Base-by-base conservation (phyloP, 208 protist species). In the Acanthamoeba sp. region DNA sequence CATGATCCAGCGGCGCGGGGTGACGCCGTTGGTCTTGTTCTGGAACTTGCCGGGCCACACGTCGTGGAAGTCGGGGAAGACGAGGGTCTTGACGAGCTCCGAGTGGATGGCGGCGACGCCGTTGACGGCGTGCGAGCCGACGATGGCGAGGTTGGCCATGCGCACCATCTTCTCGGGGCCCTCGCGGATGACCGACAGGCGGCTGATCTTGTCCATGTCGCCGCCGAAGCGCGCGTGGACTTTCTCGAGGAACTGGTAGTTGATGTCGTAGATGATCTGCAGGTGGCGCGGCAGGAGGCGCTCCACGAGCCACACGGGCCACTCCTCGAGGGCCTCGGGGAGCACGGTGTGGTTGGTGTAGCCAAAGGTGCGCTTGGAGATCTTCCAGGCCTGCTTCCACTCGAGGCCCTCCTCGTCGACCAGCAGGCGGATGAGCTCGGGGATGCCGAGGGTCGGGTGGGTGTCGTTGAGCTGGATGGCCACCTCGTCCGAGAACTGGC, bases 311-410 rank as follows among this genome's bases (percentile, higher is more conserved):
- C 50, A 29, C 7, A 98, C 95, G 40, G 90, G 82, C 98, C 98
- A 99, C 87, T 96, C 97, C 94, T 99, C 98, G 2, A 99, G 95
- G 12, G 98, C 98, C 71, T 98, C 98, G 38, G 98, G 97, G 7
- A 98, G 90, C 16, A 99, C 95, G 27, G 98, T 98, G 94, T 99
- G 98, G 95, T 98, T 98, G 40, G 98, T 99, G 95, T 98, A 99
- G 18, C 82, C 94, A 76, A 98, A 98, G 0, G 87, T 96, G 10
- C 84, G 80, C 3, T 22, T 94, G 92, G 94, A 95, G 40, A 98
- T 97, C 29, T 95, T 80, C 95, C 96, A 98, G 9, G 98, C 97
- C 34, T 97, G 93, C 24, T 97, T 95, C 94, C 96, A 98, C 24
- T 62, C 62, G 24, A 98, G 40, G 29, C 78, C 32, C 50, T 97